These are phyloP conservation scores for Salix exigua DNA, from an alignment of 345 rosid genomes.

Conservation along the genomic window DNA sequence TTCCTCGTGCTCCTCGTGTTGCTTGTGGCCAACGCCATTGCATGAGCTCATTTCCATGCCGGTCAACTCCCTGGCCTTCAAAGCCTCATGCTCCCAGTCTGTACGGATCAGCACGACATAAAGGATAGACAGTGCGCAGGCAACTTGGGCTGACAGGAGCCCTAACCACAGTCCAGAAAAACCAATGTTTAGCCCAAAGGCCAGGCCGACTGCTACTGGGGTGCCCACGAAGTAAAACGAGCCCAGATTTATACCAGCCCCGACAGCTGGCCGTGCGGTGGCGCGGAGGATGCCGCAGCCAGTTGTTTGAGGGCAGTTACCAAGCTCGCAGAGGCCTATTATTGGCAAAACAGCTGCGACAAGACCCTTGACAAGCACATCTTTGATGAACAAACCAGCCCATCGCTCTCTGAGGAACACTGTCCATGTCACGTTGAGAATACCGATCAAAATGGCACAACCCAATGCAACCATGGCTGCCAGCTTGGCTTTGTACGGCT, in stretches of 20 bases:
- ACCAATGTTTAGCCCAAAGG: conserved; percentile 68
- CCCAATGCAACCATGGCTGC: conserved; percentile 83
- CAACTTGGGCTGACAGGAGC: conserved; percentile 80
- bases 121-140: conserved; percentile 65
- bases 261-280: conserved; percentile 74
- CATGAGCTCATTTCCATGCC: conserved; percentile 39
- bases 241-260: conserved; percentile 76
- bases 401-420: conserved; percentile 58
- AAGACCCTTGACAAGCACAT: conserved; percentile 50
- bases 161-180: conserved; percentile 94
- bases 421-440: conserved; percentile 80
- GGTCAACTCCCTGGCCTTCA: conserved; percentile 57
- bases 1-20: conserved; percentile 1
- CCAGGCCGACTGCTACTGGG: conserved; percentile 83
- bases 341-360: conserved; percentile 88
- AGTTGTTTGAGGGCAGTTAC: conserved; percentile 93
- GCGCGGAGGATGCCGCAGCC: conserved; percentile 95
- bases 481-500: conserved; percentile 75
- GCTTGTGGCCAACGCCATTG: not conserved
- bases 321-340: conserved; percentile 86
- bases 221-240: conserved; percentile 94
- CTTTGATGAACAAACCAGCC: conserved; percentile 72
- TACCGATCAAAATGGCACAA: conserved; percentile 70
- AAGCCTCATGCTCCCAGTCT: conserved; percentile 87
- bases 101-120: conserved; percentile 58